Base-by-base conservation (phyloP, 371 early-diverging fungal genomes). In the Synchytrium microbalum region DNA sequence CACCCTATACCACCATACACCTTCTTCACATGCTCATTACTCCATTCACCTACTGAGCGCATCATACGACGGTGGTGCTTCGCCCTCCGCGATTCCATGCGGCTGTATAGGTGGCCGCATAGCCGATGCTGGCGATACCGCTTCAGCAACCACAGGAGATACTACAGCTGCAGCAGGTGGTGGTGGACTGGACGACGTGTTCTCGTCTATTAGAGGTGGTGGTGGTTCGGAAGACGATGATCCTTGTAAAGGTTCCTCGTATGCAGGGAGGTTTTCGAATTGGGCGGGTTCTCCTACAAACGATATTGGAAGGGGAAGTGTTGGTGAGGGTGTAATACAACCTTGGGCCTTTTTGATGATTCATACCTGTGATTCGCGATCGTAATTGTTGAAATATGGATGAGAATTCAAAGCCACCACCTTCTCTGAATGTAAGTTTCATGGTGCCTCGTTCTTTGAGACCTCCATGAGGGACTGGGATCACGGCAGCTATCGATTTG, bases 381-480 rank as follows among this genome's bases (percentile, higher is more conserved):
- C 65, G 26, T 10, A 75, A 62, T 65, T 69, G 69, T 58, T 55
- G 56, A 28, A 65, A 71, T 32, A 68, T 62, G 24, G 60, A 52
- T 31, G 64, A 58, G 58, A 75, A 75, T 63, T 75, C 75, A 52
- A 75, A 75, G 2, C 72, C 75, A 28, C 75, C 75, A 19, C 75
- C 75, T 13, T 69, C 64, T 58, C 70, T 71, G 62, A 75, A 75
- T 14, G 64, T 64, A 31, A 71, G 66, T 60, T 67, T 68, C 14
- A 69, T 58, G 8, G 25, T 2, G 14, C 68, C 75, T 16, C 32
- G 54, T 23, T 60, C 14, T 5, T 51, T 24, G 28, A 74, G 67
- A 1, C 75, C 75, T 16, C 75, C 75, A 54, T 71, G 66, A 24
- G 69, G 67, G 14, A 74, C 70, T 55, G 62, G 33, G 19, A 53